Conservation (phyloP, 202 grass and related monocot genomes). For the Elaeis oleifera region DNA sequence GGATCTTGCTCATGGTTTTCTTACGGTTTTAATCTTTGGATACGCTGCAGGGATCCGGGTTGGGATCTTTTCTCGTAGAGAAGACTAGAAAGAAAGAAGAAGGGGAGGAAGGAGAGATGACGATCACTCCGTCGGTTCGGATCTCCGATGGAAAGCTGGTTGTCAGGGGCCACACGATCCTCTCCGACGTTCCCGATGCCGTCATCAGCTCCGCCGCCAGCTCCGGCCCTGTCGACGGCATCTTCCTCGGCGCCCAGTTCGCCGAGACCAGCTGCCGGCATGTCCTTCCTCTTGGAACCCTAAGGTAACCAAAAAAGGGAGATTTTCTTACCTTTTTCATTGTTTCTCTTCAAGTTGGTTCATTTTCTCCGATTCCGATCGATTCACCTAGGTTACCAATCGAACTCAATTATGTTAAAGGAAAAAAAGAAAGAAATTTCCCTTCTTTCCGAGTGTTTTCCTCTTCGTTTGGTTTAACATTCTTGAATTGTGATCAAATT, state of each 20-base stretch:
- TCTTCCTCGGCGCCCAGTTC: conserved; percentile 67
- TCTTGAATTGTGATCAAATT: not conserved
- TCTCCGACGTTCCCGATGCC: conserved; percentile 48
- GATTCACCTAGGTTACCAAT: too few relatives aligned
- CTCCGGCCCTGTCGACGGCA: conserved; percentile 45
- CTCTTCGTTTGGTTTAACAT: not conserved
- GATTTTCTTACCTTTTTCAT: too few relatives aligned
- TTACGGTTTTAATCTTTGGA: too few relatives aligned
- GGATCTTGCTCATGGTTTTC: too few relatives aligned
- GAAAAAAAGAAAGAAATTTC: too few relatives aligned
- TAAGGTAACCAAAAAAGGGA: conserved; percentile 28
- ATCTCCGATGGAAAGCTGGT: conserved; percentile 43
- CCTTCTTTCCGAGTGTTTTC: not conserved
- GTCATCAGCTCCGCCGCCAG: conserved; percentile 40
- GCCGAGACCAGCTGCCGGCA: conserved; percentile 32
- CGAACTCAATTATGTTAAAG: too few relatives aligned
- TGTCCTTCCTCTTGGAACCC: conserved; percentile 56
- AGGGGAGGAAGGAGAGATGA: conserved; percentile 37
- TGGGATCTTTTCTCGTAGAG: too few relatives aligned
- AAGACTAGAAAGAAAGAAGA: too few relatives aligned
- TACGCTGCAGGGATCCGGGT: too few relatives aligned
- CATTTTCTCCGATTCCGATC: too few relatives aligned
- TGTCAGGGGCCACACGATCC: conserved; percentile 37
- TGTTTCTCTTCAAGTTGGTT: too few relatives aligned
- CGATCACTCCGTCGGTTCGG: conserved; percentile 42